phyloP scores from a whole-genome alignment of 352 stramenopile genomes.

The Phytophthora pini region DNA sequence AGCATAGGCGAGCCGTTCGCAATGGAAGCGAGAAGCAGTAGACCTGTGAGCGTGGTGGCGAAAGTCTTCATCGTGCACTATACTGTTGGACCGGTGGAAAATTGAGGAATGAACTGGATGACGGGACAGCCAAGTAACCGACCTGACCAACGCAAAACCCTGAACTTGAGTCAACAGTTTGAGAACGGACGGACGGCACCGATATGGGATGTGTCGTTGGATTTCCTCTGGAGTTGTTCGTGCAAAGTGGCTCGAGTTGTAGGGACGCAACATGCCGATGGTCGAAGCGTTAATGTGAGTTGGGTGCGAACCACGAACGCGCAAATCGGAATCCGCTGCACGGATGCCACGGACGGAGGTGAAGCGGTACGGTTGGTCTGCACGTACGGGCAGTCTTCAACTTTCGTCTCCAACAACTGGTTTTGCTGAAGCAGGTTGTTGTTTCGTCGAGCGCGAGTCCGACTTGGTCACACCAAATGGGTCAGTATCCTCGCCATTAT shows the following conservation, averaged over 20 bases:
- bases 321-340: background rate
- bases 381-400: conserved; percentile 1
- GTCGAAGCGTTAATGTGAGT: background rate
- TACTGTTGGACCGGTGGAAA: background rate
- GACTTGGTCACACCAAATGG: background rate
- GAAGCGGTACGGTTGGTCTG: conserved; percentile 1
- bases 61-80: conserved; percentile 30
- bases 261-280: conserved; percentile 1
- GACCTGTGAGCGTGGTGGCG: background rate
- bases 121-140: background rate
- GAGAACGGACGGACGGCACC: conserved; percentile 2
- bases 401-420: conserved; percentile 3
- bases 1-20: conserved; percentile 21
- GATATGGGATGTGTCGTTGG: conserved; percentile 20
- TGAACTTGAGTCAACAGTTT: conserved; percentile 9
- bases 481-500: too few relatives aligned
- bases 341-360: background rate
- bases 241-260: conserved; percentile 1
- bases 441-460: background rate
- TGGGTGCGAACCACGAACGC: conserved; percentile 2
- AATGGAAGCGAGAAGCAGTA: background rate
- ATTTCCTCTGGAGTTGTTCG: background rate
- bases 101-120: conserved; percentile 10
- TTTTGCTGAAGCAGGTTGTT: background rate
- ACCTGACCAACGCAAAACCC: background rate